phyloP scores from a whole-genome alignment of 1,139 yeast species.

The Wickerhamomyces sp. region DNA sequence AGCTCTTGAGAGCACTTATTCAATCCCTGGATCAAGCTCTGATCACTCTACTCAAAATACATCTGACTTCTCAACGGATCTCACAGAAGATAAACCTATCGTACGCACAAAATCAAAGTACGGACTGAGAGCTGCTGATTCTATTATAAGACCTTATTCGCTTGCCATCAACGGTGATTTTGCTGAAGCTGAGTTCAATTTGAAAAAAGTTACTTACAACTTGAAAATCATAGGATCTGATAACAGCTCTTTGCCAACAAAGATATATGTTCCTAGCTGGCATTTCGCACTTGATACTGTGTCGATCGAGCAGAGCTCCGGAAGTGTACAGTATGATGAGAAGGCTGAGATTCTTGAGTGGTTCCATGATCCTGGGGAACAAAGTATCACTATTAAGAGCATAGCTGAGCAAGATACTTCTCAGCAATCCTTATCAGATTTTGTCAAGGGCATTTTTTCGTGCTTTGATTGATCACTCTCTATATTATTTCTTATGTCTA shows the following conservation, averaged over 20 bases:
- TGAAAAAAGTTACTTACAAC: conserved; percentile 41
- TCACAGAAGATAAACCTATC: not conserved
- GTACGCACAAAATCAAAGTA: not conserved
- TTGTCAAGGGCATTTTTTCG: not conserved
- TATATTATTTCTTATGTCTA: not conserved
- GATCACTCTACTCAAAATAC: not conserved
- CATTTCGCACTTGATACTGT: conserved; percentile 52
- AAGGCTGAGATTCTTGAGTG: conserved; percentile 59
- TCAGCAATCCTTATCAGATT: not conserved
- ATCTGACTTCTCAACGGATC: not conserved
- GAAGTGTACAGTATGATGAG: conserved; percentile 48
- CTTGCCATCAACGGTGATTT: conserved; percentile 52
- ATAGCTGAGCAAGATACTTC: not conserved
- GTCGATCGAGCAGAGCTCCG: conserved; percentile 40
- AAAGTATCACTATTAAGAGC: conserved; percentile 24
- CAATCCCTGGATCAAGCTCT: not conserved
- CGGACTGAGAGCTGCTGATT: conserved; percentile 67
- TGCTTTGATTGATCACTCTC: not conserved
- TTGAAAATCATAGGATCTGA: conserved; percentile 39
- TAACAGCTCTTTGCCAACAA: conserved; percentile 38
- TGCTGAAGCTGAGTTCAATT: conserved; percentile 50
- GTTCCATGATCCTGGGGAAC: conserved; percentile 51
- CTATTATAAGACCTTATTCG: conserved; percentile 71
- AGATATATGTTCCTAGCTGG: conserved; percentile 64
- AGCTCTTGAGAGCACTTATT: not conserved